Evolutionary conservation across 768 basidiomycete species (phyloP).

Genomic region (Cubamyces sp.): DNA sequence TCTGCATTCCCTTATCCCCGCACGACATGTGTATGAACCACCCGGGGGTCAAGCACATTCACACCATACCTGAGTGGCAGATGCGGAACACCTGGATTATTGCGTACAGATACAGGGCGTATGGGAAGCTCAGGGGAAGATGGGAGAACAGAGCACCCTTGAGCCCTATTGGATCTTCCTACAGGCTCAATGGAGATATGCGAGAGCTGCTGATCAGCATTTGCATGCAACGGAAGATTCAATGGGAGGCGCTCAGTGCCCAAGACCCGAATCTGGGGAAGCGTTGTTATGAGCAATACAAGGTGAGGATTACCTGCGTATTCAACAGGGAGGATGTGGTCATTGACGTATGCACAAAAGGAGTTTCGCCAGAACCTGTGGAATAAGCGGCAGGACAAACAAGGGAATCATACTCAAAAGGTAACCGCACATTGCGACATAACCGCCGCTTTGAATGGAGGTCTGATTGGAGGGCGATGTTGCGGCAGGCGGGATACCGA

Average conservation of each 20-base stretch:
- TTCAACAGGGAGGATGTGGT: not conserved
- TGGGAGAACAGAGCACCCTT: not conserved
- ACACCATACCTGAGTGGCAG: not conserved
- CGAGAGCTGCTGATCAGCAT: not conserved
- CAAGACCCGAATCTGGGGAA: not conserved
- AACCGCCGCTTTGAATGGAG: too few species aligned
- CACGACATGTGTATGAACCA: not conserved
- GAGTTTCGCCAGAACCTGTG: not conserved
- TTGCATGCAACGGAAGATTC: not conserved
- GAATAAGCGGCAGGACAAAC: too few species aligned
- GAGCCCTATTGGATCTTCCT: not conserved
- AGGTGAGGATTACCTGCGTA: not conserved
- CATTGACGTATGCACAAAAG: not conserved
- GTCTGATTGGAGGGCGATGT: too few species aligned
- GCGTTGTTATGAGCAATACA: not conserved
- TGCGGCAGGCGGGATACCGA: too few species aligned
- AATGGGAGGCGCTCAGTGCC: not conserved
- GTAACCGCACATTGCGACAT: too few species aligned
- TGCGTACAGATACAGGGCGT: not conserved
- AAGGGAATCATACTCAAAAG: too few species aligned
- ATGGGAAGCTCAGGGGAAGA: not conserved
- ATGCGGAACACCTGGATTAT: not conserved
- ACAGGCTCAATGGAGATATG: not conserved
- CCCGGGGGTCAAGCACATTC: not conserved
- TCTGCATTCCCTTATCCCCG: not conserved